Conservation (phyloP, 345 rosid genomes). For the Anacardium occidentale region DNA sequence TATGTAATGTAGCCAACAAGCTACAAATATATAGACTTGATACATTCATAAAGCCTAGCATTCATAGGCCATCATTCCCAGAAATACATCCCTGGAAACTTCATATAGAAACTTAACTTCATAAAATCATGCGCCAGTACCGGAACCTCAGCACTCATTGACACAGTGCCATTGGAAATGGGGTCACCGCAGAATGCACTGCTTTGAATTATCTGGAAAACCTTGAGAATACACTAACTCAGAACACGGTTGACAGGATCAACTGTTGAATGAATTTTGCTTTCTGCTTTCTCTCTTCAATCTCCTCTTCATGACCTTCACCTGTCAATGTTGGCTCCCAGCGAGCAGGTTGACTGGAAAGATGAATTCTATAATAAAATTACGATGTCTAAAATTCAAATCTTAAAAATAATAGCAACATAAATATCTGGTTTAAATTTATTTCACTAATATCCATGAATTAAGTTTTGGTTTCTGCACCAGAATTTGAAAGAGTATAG, state of each 20-base stretch:
- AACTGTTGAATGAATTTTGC: conserved; percentile 45
- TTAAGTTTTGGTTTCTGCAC: neutral
- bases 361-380: neutral
- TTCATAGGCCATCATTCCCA: conserved; percentile 3
- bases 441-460: neutral
- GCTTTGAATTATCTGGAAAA: conserved; percentile 15
- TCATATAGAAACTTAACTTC: conserved; percentile 2
- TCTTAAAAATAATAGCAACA: neutral
- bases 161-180: neutral
- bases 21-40: conserved; percentile 2
- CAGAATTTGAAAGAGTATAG: too few species aligned
- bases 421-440: neutral
- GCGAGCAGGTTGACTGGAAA: conserved; percentile 25
- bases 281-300: conserved; percentile 47
- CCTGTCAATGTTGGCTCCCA: conserved; percentile 12
- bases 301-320: conserved; percentile 25
- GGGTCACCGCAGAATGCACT: neutral
- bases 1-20: conserved; percentile 5
- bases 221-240: neutral
- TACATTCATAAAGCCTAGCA: neutral
- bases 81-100: neutral
- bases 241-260: conserved; percentile 45
- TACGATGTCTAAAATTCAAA: neutral
- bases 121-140: conserved; percentile 17
- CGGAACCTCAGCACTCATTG: conserved; percentile 12